Conservation (phyloP, 2,329 filamentous ascomycete species). For the Whalleya microplaca region DNA sequence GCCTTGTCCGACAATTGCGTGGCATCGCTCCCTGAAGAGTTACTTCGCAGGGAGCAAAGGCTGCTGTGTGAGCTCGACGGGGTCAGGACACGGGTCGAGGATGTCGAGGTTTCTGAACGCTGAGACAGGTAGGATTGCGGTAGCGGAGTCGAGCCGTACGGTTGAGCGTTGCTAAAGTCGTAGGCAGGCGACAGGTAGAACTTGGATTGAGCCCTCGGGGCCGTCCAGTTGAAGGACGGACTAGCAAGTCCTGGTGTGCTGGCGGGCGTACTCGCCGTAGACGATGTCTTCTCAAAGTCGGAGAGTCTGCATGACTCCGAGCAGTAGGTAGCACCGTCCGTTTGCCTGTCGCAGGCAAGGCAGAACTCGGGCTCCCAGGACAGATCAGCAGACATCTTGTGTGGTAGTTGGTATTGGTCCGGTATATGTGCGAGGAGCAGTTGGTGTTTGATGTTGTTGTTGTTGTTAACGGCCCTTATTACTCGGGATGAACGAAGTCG, state of each 20-base stretch:
- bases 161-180: constrained; percentile 70
- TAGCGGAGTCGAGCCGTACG: constrained; percentile 57
- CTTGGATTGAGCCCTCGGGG: constrained; percentile 45
- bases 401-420: constrained; percentile 24
- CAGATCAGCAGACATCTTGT: constrained; percentile 58
- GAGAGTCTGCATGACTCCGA: constrained; percentile 88
- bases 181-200: constrained; percentile 76
- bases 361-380: constrained; percentile 90
- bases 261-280: constrained; percentile 58
- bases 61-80: constrained; percentile 84
- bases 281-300: constrained; percentile 75
- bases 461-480: constrained; percentile 1
- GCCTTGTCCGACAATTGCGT: constrained; percentile 73
- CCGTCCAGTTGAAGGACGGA: constrained; percentile 53
- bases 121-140: constrained; percentile 44
- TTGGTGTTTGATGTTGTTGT: neutral
- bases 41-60: constrained; percentile 76
- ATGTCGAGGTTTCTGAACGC: constrained; percentile 37
- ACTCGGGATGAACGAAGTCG: constrained; percentile 12
- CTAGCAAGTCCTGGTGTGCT: constrained; percentile 59
- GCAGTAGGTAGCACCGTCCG: constrained; percentile 82
- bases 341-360: constrained; percentile 90
- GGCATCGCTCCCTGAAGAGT: constrained; percentile 54
- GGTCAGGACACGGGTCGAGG: constrained; percentile 53
- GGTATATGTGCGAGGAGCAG: constrained; percentile 19